Percentiles rank a stretch among this genome's conserved stretches.
phyloP scores from a whole-genome alignment of 345 rosid species.

The Populus pruinosa region DNA sequence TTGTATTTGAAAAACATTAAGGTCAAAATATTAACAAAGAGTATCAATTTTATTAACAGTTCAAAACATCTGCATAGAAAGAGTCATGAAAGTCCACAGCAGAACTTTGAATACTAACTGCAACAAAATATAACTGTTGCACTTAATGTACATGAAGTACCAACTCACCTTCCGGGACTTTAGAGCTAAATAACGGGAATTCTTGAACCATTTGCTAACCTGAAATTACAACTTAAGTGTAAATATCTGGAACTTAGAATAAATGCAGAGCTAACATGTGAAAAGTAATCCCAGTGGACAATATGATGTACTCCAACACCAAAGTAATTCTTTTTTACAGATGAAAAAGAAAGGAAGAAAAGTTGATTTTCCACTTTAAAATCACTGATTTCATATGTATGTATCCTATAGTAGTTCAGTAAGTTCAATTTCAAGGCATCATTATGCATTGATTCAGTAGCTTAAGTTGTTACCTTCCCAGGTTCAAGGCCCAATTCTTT shows the following conservation, averaged over 20 bases:
- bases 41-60: background rate
- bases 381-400: background rate
- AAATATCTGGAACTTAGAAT: constrained; percentile 12
- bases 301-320: background rate
- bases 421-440: background rate
- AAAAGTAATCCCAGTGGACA: background rate
- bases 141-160: background rate
- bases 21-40: background rate
- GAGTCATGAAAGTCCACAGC: background rate
- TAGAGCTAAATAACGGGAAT: constrained; percentile 77
- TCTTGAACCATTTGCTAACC: constrained; percentile 99
- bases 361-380: background rate
- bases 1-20: background rate
- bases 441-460: background rate
- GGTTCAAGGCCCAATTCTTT: constrained; percentile 75
- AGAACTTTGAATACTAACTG: background rate
- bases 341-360: background rate
- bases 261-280: background rate
- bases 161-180: constrained; percentile 72
- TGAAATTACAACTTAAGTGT: constrained; percentile 35
- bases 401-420: background rate
- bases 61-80: background rate
- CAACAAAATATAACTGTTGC: background rate
- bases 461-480: constrained; percentile 61
- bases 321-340: background rate